Conservation (phyloP, 768 basidiomycete species). For the Porphyrellus cyaneotinctus region DNA sequence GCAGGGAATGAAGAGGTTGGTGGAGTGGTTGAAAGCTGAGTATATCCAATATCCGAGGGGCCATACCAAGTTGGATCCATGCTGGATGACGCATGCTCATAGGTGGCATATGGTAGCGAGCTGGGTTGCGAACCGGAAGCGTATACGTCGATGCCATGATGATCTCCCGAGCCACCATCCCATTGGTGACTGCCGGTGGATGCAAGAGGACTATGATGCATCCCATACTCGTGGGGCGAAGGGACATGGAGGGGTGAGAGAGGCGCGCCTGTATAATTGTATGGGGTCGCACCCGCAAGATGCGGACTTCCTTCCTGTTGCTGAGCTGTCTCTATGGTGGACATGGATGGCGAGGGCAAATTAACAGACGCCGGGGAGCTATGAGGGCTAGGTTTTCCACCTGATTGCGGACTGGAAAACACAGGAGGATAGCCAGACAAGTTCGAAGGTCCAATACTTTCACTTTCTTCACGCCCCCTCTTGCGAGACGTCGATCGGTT, state of each 20-base stretch:
- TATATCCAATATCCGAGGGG: conserved; percentile 37
- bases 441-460: conserved; percentile 42
- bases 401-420: conserved; percentile 52
- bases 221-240: conserved; percentile 53
- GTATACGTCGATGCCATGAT: conserved; percentile 42
- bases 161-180: conserved; percentile 41
- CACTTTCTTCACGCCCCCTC: conserved; percentile 65
- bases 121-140: conserved; percentile 34
- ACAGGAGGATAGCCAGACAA: conserved; percentile 47
- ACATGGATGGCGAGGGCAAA: conserved; percentile 64
- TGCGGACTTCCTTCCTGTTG: conserved; percentile 55
- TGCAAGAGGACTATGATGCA: conserved; percentile 32
- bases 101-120: conserved; percentile 42
- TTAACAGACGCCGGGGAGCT: conserved; percentile 74
- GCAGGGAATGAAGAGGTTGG: conserved; percentile 64
- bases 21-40: conserved; percentile 52
- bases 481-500: conserved; percentile 74
- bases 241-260: conserved; percentile 50
- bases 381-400: conserved; percentile 54
- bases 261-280: conserved; percentile 41
- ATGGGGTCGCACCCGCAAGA: conserved; percentile 42
- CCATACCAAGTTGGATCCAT: conserved; percentile 39
- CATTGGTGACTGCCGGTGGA: conserved; percentile 36
- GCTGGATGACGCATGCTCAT: conserved; percentile 38
- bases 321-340: conserved; percentile 43